These are phyloP conservation scores for Trypanosoma grayi DNA, from an alignment of 208 protist species.

Conservation along the genomic window DNA sequence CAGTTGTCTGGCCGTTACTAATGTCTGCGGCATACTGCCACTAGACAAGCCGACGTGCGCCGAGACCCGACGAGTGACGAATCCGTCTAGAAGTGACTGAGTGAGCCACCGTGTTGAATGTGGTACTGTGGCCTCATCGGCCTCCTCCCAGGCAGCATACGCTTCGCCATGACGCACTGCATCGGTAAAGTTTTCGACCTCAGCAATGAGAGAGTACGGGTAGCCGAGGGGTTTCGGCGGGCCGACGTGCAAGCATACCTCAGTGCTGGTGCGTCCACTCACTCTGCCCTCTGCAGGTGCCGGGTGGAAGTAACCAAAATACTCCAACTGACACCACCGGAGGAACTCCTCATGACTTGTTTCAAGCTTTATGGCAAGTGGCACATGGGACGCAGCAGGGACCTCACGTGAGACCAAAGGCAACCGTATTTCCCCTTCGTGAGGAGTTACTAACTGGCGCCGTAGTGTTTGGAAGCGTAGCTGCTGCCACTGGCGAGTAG, in stretches of 20 bases:
- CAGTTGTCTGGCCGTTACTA: constrained; percentile 23
- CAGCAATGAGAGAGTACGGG: constrained; percentile 39
- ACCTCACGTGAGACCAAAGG: constrained; percentile 1
- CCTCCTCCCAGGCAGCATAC: constrained; percentile 23
- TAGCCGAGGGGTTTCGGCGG: constrained; percentile 48
- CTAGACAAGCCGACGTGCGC: constrained; percentile 50
- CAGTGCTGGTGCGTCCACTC: not conserved
- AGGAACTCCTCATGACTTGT: constrained; percentile 28
- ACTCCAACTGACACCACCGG: constrained; percentile 24
- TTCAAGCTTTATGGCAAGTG: constrained; percentile 24
- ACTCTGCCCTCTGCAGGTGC: not conserved
- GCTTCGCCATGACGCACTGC: constrained; percentile 43
- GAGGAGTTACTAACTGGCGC: constrained; percentile 20
- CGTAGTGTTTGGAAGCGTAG: constrained; percentile 31
- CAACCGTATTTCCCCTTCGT: constrained; percentile 1
- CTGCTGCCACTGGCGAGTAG: constrained; percentile 32
- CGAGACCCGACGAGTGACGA: constrained; percentile 52
- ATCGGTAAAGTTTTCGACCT: constrained; percentile 47
- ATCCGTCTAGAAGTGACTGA: constrained; percentile 68
- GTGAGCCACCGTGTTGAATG: constrained; percentile 47
- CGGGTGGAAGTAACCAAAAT: constrained; percentile 27
- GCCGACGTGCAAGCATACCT: constrained; percentile 44
- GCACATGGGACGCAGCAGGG: not conserved
- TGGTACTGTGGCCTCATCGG: not conserved
- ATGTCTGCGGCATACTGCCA: constrained; percentile 29